Percentiles rank a stretch among this genome's conserved stretches.
Conservation (phyloP, 352 stramenopile genomes). For the Peronospora destructor region DNA sequence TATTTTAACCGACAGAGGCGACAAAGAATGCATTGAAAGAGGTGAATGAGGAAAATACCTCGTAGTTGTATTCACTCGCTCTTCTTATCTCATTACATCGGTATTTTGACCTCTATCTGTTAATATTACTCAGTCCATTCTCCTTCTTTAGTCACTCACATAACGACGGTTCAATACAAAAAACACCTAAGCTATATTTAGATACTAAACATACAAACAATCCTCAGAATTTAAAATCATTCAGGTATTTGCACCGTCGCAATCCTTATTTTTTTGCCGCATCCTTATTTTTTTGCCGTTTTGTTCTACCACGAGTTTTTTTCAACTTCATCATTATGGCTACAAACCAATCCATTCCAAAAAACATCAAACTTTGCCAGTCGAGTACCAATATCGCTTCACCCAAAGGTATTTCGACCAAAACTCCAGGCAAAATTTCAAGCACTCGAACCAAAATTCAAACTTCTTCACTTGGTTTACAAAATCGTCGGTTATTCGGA, state of each 20-base stretch:
- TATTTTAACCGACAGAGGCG: background rate
- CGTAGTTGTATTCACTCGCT: too few relatives aligned
- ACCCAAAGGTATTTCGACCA: slow-evolving; percentile 72
- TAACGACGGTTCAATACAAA: background rate
- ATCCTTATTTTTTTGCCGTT: too few relatives aligned
- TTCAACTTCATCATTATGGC: slow-evolving; percentile 28
- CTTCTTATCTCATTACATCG: too few relatives aligned
- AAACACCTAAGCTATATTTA: background rate
- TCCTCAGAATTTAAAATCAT: slow-evolving; percentile 2
- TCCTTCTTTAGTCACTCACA: too few relatives aligned
- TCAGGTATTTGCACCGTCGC: slow-evolving; percentile 25
- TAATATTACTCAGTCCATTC: too few relatives aligned
- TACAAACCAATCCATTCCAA: slow-evolving; percentile 20
- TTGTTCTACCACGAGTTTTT: too few relatives aligned
- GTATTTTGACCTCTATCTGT: too few relatives aligned
- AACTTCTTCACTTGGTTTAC: slow-evolving; percentile 45
- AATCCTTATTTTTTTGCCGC: slow-evolving; percentile 2
- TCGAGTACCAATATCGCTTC: slow-evolving; percentile 61
- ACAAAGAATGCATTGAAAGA: background rate
- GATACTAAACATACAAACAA: background rate
- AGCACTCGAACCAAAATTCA: slow-evolving; percentile 30
- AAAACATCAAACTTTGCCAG: too few relatives aligned
- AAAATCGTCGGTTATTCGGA: slow-evolving; percentile 60
- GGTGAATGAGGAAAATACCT: too few relatives aligned
- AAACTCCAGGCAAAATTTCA: slow-evolving; percentile 50